phyloP scores from a whole-genome alignment of 2,329 filamentous ascomycete genomes.

The Corinectria fuckeliana region DNA sequence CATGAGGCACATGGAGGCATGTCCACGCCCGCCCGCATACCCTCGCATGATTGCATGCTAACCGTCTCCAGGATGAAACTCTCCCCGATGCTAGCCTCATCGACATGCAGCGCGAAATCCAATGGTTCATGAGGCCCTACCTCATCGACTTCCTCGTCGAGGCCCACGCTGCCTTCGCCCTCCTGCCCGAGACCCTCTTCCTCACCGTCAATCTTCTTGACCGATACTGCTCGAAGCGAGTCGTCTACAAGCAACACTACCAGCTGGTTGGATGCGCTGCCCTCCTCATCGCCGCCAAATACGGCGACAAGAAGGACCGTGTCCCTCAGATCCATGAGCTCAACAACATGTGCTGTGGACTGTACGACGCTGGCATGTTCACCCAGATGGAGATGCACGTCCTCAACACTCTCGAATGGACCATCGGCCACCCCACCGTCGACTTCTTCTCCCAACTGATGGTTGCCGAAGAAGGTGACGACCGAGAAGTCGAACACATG shows the following conservation, averaged over 20 bases:
- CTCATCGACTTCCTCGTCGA: conserved; percentile 98
- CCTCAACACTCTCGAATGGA: conserved; percentile 95
- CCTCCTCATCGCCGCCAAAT: conserved; percentile 96
- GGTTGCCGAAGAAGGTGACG: conserved; percentile 77
- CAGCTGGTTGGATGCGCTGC: conserved; percentile 96
- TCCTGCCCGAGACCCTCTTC: conserved; percentile 94
- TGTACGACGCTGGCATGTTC: conserved; percentile 99
- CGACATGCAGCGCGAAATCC: conserved; percentile 98
- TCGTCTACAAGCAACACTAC: conserved; percentile 99
- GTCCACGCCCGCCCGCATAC: conserved; percentile 28
- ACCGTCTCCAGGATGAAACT: conserved; percentile 70
- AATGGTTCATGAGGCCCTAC: conserved; percentile 99
- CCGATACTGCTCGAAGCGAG: conserved; percentile 94
- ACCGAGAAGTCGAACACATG: conserved; percentile 93
- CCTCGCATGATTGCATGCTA: conserved; percentile 35
- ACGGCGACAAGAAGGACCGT: conserved; percentile 97
- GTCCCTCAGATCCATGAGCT: conserved; percentile 97
- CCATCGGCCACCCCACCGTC: conserved; percentile 93
- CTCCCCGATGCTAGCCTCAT: conserved; percentile 96
- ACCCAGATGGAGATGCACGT: conserved; percentile 99
- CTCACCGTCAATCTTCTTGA: conserved; percentile 96
- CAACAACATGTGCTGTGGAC: conserved; percentile 98
- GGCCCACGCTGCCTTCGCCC: conserved; percentile 91
- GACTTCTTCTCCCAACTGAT: conserved; percentile 93
- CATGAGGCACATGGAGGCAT: conserved; percentile 92